Evolutionary conservation across 768 basidiomycete species (phyloP), one percentile per base, ranked within the genome.

Genomic region (Mycena crocata): DNA sequence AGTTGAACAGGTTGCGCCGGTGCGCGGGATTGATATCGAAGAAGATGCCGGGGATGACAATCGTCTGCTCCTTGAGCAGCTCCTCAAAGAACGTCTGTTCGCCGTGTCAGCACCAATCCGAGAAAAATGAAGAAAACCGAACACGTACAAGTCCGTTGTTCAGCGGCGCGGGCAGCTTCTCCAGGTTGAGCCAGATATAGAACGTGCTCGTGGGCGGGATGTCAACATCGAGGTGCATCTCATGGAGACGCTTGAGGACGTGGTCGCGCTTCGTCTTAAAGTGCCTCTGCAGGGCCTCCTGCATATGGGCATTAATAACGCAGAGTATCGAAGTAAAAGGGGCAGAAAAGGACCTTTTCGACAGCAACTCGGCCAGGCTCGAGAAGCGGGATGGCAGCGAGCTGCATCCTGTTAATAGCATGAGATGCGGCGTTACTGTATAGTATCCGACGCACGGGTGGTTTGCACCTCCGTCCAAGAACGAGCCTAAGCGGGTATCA

Each of bases 381-480:
- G 32, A 98, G 83, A 39, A 98, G 85, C 5, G 92, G 87, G 65
- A 98, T 83, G 0, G 96, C 95, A 15, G 95, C 96, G 48, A 95
- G 85, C 76, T 98, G 96, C 72, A 97, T 83, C 12, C 91, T 94
- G 64, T 19, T 14, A 40, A 10, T 44, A 8, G 35, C 23, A 31
- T 55, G 5, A 46, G 9, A 52, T 17, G 13, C 28, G 32, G 13
- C 44, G 21, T 21, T 39, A 42, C 50, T 54, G 30, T 45, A 46
- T 0, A 39, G 2, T 45, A 19, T 28, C 40, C 21, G 44, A 79
- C 92, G 75, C 77, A 95, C 91, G 94, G 93, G 77, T 96, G 95
- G 74, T 94, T 95, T 5, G 94, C 94, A 62, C 96, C 96, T 21
- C 96, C 96, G 72, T 98, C 96, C 61, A 98, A 81, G 89, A 95